These are phyloP conservation scores for Buxus sempervirens DNA, from an alignment of 164 flowering plant species.

Conservation along the genomic window DNA sequence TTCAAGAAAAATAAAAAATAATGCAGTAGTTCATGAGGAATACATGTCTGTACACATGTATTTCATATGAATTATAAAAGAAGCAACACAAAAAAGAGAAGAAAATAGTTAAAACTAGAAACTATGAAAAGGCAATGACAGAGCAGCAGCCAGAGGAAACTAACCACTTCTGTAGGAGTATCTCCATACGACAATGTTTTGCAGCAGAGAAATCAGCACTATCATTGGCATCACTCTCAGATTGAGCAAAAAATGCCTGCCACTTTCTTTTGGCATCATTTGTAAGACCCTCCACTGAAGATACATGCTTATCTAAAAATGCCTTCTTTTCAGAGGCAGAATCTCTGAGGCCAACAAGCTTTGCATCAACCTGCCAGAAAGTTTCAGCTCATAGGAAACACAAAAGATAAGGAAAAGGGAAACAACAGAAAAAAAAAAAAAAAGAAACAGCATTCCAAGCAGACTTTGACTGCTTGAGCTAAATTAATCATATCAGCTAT, in stretches of 20 bases:
- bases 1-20: background rate
- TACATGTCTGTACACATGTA: too few relatives aligned
- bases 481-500: constrained; percentile 65
- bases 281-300: constrained; percentile 51
- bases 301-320: constrained; percentile 66
- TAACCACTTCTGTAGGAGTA: constrained; percentile 66
- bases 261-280: constrained; percentile 87
- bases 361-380: constrained; percentile 61
- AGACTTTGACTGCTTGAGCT: constrained; percentile 71
- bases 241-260: constrained; percentile 63
- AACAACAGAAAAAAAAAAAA: constrained; percentile 1
- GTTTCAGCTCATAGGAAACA: background rate
- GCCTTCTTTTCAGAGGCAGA: constrained; percentile 42
- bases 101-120: background rate
- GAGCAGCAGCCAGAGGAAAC: constrained; percentile 4
- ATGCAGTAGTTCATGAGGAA: too few relatives aligned
- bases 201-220: constrained; percentile 78
- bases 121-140: background rate
- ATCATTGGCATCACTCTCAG: constrained; percentile 61
- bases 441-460: constrained; percentile 8
- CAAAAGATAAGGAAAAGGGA: background rate
- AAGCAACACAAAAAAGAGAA: background rate
- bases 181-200: constrained; percentile 92
- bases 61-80: background rate
- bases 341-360: constrained; percentile 55